Evolutionary conservation across 2,329 filamentous ascomycete species (phyloP), one percentile per base, ranked within the genome.

Genomic region (Aspergillus sp.): DNA sequence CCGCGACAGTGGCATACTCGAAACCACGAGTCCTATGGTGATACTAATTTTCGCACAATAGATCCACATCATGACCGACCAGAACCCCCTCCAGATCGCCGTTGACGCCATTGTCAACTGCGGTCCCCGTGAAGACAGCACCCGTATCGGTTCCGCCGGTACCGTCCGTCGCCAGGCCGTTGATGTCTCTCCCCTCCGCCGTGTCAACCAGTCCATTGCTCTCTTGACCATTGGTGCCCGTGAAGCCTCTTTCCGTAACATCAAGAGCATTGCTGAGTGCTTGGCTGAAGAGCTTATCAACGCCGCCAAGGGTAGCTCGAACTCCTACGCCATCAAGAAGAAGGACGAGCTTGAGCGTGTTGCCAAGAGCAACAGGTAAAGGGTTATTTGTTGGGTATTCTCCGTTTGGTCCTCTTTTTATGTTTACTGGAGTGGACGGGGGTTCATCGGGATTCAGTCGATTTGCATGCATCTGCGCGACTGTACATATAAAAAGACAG

Each of bases 321-420:
- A 98, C 90, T 96, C 90, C 63, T 98, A 97, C 76, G 93, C 94
- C 69, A 98, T 98, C 86, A 98, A 98, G 90, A 98, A 98, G 90
- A 98, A 98, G 91, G 93, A 98, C 77, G 94, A 98, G 87, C 78
- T 98, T 80, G 93, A 98, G 87, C 93, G 93, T 93, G 93, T 98
- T 68, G 93, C 93, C 79, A 98, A 98, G 89, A 89, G 83, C 84
- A 98, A 98, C 86, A 88, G 93, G 86, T 98, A 97, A 90, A 90
- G 54, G 54, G 60, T 47, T 56, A 59, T 54, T 63, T 45, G 51
- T 60, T 62, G 57, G 59, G 55, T 59, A 55, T 62, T 68, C 58
- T 65, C 58, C 62, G 58, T 67, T 63, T 63, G 57, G 58, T 62
- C 54, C 62, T 64, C 51, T 56, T 27, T 64, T 64, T 61, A 61